Evolutionary conservation across 257 asterid species (phyloP).

Genomic region (Ocimum tenuiflorum): DNA sequence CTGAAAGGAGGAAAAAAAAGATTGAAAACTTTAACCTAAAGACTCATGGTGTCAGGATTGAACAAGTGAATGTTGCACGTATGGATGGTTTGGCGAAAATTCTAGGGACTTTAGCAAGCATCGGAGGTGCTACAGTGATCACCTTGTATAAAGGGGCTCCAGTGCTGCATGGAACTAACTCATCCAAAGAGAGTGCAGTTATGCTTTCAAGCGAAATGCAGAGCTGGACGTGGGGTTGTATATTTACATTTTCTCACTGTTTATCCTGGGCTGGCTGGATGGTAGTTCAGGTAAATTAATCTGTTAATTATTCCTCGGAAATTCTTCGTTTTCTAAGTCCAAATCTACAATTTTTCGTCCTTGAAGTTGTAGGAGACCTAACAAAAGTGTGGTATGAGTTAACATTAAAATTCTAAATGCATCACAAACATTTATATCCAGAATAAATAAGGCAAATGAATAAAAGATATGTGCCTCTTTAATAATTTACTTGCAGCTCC

Average conservation of each 20-base stretch:
- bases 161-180: slow-evolving; percentile 27
- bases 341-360: no score
- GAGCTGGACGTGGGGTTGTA: slow-evolving; percentile 79
- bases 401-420: background rate
- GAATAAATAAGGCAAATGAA: background rate
- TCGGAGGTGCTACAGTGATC: slow-evolving; percentile 70
- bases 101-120: slow-evolving; percentile 67
- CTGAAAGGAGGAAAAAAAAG: background rate
- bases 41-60: slow-evolving; percentile 35
- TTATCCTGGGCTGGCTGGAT: slow-evolving; percentile 94
- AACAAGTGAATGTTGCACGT: slow-evolving; percentile 40
- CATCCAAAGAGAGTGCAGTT: slow-evolving; percentile 14
- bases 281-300: slow-evolving; percentile 60
- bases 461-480: background rate
- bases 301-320: background rate
- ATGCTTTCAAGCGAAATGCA: slow-evolving; percentile 20
- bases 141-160: slow-evolving; percentile 83
- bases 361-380: no score
- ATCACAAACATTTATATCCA: background rate
- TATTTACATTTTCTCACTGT: slow-evolving; percentile 70
- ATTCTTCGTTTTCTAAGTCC: no score
- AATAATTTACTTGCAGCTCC: no score
- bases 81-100: slow-evolving; percentile 70
- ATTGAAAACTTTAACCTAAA: background rate
- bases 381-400: no score